Conservation (phyloP, 176 grass and related monocot species). For the Zizania latifolia region DNA sequence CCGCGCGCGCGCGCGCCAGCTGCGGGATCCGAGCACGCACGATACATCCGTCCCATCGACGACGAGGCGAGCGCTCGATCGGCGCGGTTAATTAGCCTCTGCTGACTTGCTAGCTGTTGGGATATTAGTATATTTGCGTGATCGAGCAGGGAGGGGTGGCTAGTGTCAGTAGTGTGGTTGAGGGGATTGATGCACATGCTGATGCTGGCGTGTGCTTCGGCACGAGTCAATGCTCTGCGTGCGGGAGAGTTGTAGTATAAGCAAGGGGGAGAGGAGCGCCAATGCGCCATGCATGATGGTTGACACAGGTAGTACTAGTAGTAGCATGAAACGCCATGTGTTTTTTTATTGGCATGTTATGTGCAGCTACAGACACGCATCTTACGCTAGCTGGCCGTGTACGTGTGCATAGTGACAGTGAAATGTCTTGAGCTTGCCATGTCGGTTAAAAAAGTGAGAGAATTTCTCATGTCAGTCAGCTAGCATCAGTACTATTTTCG, state of each 20-base stretch:
- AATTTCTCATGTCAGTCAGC: neutral
- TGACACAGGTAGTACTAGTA: no score
- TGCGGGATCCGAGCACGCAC: conserved; percentile 19
- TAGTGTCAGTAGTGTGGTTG: no score
- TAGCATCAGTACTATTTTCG: neutral
- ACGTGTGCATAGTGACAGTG: neutral
- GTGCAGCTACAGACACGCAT: neutral
- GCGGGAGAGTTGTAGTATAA: neutral
- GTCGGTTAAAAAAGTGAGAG: neutral
- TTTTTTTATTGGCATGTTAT: conserved; percentile 13
- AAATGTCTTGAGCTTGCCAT: neutral
- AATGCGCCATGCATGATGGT: no score
- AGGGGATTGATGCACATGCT: conserved; percentile 32
- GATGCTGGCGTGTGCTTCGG: conserved; percentile 18
- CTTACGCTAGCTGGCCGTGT: conserved; percentile 25
- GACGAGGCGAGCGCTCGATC: neutral
- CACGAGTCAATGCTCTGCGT: conserved; percentile 36
- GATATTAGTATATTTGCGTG: neutral
- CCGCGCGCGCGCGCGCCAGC: neutral
- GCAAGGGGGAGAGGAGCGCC: neutral
- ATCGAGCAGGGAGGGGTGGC: no score
- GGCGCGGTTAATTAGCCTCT: neutral
- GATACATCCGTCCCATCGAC: no score
- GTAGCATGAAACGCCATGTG: neutral
- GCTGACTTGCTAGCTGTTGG: neutral